These are phyloP conservation scores for Sphaerobolus stellatus DNA, from an alignment of 1,284 basidiomycete genomes.

Conservation along the genomic window DNA sequence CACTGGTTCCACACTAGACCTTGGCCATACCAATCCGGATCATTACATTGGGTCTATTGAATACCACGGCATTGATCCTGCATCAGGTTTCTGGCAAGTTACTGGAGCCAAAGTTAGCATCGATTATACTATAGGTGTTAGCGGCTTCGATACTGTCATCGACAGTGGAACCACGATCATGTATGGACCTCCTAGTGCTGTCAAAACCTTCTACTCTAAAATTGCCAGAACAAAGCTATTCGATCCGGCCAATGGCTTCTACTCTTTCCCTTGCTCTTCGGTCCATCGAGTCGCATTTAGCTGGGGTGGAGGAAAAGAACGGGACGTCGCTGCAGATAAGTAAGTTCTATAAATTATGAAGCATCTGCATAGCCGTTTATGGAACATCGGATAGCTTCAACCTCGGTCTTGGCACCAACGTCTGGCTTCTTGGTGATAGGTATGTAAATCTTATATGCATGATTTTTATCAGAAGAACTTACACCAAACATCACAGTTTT, in stretches of 20 bases:
- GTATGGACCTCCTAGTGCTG: constrained; percentile 46
- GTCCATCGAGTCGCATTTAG: constrained; percentile 24
- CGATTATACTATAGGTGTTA: constrained; percentile 28
- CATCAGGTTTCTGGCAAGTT: constrained; percentile 35
- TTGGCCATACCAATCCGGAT: constrained; percentile 46
- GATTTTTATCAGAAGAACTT: not conserved
- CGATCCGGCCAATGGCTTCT: constrained; percentile 30
- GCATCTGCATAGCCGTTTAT: constrained; percentile 19
- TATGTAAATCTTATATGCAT: constrained; percentile 15
- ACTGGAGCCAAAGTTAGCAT: constrained; percentile 20
- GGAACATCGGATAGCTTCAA: constrained; percentile 25
- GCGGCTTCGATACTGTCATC: constrained; percentile 33
- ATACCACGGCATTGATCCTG: constrained; percentile 32
- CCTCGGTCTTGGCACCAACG: constrained; percentile 24
- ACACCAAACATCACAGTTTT: not conserved
- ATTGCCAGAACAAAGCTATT: constrained; percentile 38
- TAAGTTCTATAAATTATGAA: constrained; percentile 27
- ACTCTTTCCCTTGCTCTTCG: constrained; percentile 29
- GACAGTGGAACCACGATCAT: constrained; percentile 52
- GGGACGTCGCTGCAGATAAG: constrained; percentile 24
- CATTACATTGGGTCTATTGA: constrained; percentile 40
- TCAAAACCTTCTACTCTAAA: constrained; percentile 44
- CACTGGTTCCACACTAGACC: constrained; percentile 48
- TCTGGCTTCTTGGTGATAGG: constrained; percentile 32
- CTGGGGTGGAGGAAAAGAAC: constrained; percentile 22